Evolutionary conservation across 208 protist genomes (phyloP), one percentile per base, ranked within the genome.

Genomic region (Leishmania martiniquensis): DNA sequence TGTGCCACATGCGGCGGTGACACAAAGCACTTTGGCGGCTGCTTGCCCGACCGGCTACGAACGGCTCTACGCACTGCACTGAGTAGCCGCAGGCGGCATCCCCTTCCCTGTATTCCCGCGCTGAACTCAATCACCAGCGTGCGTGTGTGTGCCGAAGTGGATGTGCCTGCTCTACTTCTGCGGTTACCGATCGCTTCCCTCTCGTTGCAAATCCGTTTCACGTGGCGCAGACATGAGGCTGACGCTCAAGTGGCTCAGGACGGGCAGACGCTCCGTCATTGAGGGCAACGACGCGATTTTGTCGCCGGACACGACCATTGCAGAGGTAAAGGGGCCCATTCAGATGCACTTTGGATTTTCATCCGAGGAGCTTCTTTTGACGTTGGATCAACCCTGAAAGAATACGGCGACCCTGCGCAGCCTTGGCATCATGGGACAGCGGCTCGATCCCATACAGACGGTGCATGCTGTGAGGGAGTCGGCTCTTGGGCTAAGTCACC

Each of bases 281-380:
- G 85, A 93, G 34, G 93, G 95, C 71, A 71, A 57, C 32, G 88
- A 95, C 75, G 86, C 84, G 4, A 73, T 96, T 22, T 87, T 96
- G 29, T 93, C 87, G 39, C 83, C 87, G 5, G 72, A 89, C 73
- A 86, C 85, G 1, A 94, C 93, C 32, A 89, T 96, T 75, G 86
- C 87, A 34, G 91, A 96, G 75, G 62, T 96, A 42, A 96, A 96
- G 81, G 93, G 93, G 4, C 87, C 95, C 5, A 91, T 95, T 69
- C 90, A 96, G 70, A 88, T 95, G 34, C 86, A 75, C n/a, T 95
- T 95, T n/a, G 91, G 91, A n/a, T 95, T 95, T 66, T 73, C 81
- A 29, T 78, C 83, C 49, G 86, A 83, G 60, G 87, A 94, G 81
- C 84, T 91, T 39, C 67, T 94, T 25, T 62, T 93, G 13, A 75